Percentiles rank a stretch among this genome's conserved stretches.
These are phyloP conservation scores for Pythium apleroticum DNA, from an alignment of 352 stramenopile species.

Conservation along the genomic window DNA sequence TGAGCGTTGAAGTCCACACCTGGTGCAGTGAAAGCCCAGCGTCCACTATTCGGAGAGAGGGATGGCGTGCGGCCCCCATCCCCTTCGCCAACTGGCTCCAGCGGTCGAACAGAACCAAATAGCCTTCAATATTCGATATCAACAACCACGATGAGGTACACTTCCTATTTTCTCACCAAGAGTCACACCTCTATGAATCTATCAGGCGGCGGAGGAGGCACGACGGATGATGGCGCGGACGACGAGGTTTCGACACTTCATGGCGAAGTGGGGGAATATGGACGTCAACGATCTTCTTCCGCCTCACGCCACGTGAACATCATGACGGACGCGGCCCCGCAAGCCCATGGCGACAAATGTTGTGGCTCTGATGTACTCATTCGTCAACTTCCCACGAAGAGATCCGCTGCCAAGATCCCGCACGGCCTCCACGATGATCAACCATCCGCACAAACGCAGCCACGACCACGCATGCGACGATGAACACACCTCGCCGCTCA, in stretches of 20 bases:
- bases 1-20: background rate
- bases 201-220: background rate
- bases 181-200: background rate
- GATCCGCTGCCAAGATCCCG: background rate
- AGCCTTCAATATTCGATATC: background rate
- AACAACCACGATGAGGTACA: background rate
- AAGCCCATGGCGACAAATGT: background rate
- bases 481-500: background rate
- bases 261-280: background rate
- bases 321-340: background rate
- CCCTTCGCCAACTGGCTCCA: background rate
- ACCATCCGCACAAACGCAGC: background rate
- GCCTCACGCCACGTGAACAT: too few species aligned
- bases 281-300: background rate
- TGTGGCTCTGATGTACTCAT: background rate
- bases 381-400: constrained; percentile 1
- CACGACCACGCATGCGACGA: background rate
- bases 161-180: too few species aligned
- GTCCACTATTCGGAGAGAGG: background rate
- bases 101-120: background rate
- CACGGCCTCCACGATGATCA: background rate
- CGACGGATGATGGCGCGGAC: background rate
- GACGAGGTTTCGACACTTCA: background rate
- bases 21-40: background rate
- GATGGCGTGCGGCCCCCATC: background rate